These are phyloP conservation scores for Annulohypoxylon truncatum DNA, from an alignment of 2,329 filamentous ascomycete genomes.

Conservation along the genomic window DNA sequence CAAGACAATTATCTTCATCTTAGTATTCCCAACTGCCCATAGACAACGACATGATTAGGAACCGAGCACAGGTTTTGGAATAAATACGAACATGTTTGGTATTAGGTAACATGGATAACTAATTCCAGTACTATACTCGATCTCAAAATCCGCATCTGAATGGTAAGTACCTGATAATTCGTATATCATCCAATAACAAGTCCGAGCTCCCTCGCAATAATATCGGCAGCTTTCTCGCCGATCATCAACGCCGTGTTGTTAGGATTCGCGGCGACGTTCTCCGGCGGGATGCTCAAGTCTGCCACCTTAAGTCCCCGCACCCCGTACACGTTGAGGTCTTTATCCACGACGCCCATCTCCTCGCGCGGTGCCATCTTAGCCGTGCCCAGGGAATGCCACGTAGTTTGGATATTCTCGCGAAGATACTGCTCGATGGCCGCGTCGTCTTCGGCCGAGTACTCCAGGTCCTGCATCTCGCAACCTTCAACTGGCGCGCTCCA, in stretches of 20 bases:
- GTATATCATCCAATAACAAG: constrained; percentile 18
- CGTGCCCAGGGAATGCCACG: constrained; percentile 58
- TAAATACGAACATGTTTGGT: background rate
- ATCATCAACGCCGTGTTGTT: constrained; percentile 61
- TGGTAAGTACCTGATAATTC: no score
- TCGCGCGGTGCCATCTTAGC: constrained; percentile 56
- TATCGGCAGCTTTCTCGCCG: constrained; percentile 60
- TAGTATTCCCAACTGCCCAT: no score
- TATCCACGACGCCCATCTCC: constrained; percentile 56
- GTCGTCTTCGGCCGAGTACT: constrained; percentile 61
- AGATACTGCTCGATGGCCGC: constrained; percentile 57
- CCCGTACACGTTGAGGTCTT: constrained; percentile 56
- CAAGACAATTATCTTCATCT: background rate
- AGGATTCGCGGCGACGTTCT: constrained; percentile 59
- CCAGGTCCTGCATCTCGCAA: constrained; percentile 55
- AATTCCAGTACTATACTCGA: no score
- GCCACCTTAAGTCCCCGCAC: constrained; percentile 55
- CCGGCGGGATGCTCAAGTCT: constrained; percentile 51
- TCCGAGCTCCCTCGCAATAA: constrained; percentile 54
- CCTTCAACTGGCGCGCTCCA: constrained; percentile 5
- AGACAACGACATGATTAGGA: no score
- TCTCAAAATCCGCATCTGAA: background rate
- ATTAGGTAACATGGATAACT: no score
- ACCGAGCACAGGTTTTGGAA: background rate
- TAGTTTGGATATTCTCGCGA: constrained; percentile 54